Conservation (phyloP, 805 yeast species). For the Starmerella etchellsii region DNA sequence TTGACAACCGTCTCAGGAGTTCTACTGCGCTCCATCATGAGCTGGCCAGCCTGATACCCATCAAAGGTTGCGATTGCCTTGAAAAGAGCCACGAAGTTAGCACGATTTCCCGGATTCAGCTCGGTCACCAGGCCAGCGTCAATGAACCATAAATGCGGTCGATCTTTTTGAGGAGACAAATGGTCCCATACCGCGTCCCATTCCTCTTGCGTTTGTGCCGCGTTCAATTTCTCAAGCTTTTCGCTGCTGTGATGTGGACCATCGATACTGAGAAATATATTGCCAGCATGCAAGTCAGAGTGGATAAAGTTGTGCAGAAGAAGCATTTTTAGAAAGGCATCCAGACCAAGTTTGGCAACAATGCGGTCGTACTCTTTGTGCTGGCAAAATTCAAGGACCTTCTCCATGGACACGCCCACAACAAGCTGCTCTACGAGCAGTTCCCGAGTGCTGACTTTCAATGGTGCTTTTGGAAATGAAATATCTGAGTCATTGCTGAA, state of each 20-base stretch:
- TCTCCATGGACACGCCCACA: slow-evolving; percentile 70
- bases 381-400: slow-evolving; percentile 35
- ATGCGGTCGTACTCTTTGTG: slow-evolving; percentile 32
- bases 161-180: slow-evolving; percentile 46
- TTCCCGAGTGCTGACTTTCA: slow-evolving; percentile 48
- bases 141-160: slow-evolving; percentile 77
- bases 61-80: slow-evolving; percentile 81
- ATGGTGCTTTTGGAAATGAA: slow-evolving; percentile 68
- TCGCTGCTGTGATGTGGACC: slow-evolving; percentile 4
- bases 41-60: slow-evolving; percentile 87
- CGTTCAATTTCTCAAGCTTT: slow-evolving; percentile 20
- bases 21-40: slow-evolving; percentile 88
- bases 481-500: slow-evolving; percentile 47
- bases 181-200: slow-evolving; percentile 38
- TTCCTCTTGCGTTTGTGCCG: slow-evolving; percentile 25
- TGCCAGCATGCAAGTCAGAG: slow-evolving; percentile 95
- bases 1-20: slow-evolving; percentile 88
- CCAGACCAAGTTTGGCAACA: slow-evolving; percentile 71
- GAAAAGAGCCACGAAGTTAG: slow-evolving; percentile 79
- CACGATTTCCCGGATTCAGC: slow-evolving; percentile 58
- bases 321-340: slow-evolving; percentile 86
- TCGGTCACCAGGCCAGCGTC: slow-evolving; percentile 94
- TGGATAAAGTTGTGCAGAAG: slow-evolving; percentile 88
- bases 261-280: slow-evolving; percentile 48
- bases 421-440: slow-evolving; percentile 79